A percentile compares a stretch with the other conserved stretches of the same genome.
phyloP scores from a whole-genome alignment of 129 eudicot genomes.

The Saposhnikovia divaricata region DNA sequence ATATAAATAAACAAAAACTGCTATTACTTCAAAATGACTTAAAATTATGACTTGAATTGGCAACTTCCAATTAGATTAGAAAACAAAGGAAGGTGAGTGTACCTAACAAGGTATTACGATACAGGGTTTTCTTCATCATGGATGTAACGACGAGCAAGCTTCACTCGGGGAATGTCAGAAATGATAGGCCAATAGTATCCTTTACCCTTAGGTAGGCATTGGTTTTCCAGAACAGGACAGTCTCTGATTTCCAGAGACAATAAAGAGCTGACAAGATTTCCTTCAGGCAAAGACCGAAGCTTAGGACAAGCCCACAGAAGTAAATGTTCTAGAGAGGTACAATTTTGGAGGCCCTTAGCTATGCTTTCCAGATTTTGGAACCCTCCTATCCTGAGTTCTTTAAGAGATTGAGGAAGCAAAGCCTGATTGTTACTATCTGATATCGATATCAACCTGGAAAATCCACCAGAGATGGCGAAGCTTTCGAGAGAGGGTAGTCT shows the following conservation, averaged over 20 bases:
- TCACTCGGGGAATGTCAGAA: slow-evolving; percentile 3
- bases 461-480: slow-evolving; percentile 4
- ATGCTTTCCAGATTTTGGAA: not conserved
- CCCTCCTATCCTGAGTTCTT: not conserved
- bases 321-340: not conserved
- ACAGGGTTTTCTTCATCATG: not conserved
- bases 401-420: slow-evolving; percentile 1
- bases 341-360: not conserved
- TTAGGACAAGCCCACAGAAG: not conserved
- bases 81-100: not conserved
- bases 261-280: not conserved
- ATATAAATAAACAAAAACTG: not conserved
- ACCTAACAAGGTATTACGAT: not conserved
- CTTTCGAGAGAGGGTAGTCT: not conserved
- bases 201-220: not conserved
- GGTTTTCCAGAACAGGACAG: not conserved
- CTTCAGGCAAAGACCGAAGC: slow-evolving; percentile 1
- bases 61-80: not conserved
- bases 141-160: not conserved
- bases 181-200: slow-evolving; percentile 3
- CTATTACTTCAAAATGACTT: no score
- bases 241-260: not conserved
- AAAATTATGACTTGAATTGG: not conserved
- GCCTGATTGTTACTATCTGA: not conserved
- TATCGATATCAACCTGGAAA: not conserved